Evolutionary conservation across 2,329 filamentous ascomycete genomes (phyloP).

Genomic region (Chaetomiaceae sp.): DNA sequence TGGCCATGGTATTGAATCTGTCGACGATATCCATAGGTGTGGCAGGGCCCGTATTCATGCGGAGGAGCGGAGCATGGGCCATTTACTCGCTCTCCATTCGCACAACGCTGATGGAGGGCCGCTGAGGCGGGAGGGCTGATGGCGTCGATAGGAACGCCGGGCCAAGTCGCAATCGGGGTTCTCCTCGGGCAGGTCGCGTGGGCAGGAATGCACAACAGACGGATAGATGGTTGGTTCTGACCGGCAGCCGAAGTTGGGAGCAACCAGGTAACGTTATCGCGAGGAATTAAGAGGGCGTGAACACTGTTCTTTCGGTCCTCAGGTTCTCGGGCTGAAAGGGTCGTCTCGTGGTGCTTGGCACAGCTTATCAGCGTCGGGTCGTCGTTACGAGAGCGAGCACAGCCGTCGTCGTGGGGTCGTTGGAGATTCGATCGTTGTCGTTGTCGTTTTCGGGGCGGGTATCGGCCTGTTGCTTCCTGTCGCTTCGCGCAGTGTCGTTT

Average conservation of each 20-base stretch:
- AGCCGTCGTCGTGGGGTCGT: background rate
- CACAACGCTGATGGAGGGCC: slow-evolving; percentile 15
- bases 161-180: slow-evolving; percentile 11
- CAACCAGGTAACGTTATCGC: no score
- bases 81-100: slow-evolving; percentile 46
- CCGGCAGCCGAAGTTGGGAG: no score
- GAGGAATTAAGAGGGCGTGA: no score
- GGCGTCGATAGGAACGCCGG: background rate
- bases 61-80: slow-evolving; percentile 56
- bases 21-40: slow-evolving; percentile 44
- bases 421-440: background rate
- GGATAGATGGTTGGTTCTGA: no score
- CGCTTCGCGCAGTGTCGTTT: background rate
- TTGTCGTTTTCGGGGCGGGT: background rate
- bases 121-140: slow-evolving; percentile 12
- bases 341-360: background rate
- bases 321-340: background rate
- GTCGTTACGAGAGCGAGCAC: background rate
- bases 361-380: no score
- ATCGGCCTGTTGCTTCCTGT: background rate
- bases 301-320: no score
- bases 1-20: slow-evolving; percentile 46
- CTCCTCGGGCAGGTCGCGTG: background rate
- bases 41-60: slow-evolving; percentile 55
- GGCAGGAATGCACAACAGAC: no score